Percentiles rank a stretch among this genome's conserved stretches.
Evolutionary conservation across 148 eudicot genomes (phyloP).

Genomic region (Gaultheria prostrata): DNA sequence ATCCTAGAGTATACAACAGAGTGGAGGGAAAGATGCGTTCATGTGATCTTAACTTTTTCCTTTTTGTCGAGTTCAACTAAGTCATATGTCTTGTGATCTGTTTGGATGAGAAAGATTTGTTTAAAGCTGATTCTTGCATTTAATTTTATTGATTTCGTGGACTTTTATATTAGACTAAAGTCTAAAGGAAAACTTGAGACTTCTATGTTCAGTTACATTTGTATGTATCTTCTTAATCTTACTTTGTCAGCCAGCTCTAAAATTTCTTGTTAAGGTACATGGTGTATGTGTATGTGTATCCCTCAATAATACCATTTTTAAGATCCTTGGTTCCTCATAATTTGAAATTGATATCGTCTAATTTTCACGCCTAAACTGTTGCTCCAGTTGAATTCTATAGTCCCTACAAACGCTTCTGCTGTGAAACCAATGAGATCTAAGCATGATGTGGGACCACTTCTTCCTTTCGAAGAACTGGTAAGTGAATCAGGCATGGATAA

Average conservation of each 20-base stretch:
- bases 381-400: slow-evolving; percentile 40
- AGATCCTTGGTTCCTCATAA: background rate
- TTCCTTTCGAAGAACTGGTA: slow-evolving; percentile 82
- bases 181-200: background rate
- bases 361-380: slow-evolving; percentile 1
- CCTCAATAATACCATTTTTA: background rate
- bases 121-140: background rate
- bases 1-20: background rate
- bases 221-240: background rate
- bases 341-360: background rate
- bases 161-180: background rate
- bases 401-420: slow-evolving; percentile 40
- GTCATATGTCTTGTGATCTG: background rate
- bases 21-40: background rate
- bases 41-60: background rate
- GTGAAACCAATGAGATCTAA: slow-evolving; percentile 36
- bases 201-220: background rate
- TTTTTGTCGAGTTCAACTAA: background rate
- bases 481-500: slow-evolving; percentile 30
- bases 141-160: background rate
- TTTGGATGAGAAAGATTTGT: background rate
- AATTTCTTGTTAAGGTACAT: background rate
- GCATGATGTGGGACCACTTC: slow-evolving; percentile 60
- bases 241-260: background rate
- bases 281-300: background rate